Evolutionary conservation across 2,329 filamentous ascomycete genomes (phyloP).

Genomic region (Tolypocladium album): DNA sequence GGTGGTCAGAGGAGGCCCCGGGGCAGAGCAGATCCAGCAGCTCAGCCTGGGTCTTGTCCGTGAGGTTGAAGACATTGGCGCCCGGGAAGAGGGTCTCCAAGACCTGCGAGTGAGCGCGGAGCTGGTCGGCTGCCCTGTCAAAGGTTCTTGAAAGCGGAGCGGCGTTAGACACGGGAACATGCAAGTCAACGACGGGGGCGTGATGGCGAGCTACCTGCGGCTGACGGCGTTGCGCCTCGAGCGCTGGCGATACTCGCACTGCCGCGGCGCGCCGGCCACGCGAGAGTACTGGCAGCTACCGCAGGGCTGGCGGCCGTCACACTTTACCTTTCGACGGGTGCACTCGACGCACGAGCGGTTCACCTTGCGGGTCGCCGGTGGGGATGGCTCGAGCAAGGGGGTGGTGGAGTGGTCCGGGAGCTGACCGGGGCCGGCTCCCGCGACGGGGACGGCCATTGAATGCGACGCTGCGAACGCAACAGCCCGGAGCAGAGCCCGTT

Average conservation of each 20-base stretch:
- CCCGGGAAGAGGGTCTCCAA: conserved; percentile 13
- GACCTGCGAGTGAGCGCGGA: conserved; percentile 11
- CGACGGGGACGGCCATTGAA: not conserved
- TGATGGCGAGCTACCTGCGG: conserved; percentile 11
- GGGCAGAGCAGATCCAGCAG: conserved; percentile 7
- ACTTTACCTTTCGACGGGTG: conserved; percentile 22
- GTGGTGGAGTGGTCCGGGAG: not conserved
- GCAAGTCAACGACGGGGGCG: conserved; percentile 1
- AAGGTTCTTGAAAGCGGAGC: conserved; percentile 9
- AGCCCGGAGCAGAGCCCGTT: not conserved
- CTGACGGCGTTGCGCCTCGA: conserved; percentile 18
- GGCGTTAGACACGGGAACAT: conserved; percentile 1
- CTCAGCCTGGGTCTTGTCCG: conserved; percentile 10
- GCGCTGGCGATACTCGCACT: conserved; percentile 18
- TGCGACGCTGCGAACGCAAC: not conserved
- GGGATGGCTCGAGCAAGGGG: not conserved
- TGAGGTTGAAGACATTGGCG: conserved; percentile 5
- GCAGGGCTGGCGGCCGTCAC: conserved; percentile 26
- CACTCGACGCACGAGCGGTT: conserved; percentile 17
- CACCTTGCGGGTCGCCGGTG: conserved; percentile 3
- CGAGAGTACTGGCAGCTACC: conserved; percentile 25
- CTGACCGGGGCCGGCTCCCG: not conserved
- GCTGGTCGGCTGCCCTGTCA: conserved; percentile 13
- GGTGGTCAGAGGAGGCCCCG: not conserved
- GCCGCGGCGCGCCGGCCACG: conserved; percentile 10